Percentiles rank a stretch among this genome's conserved stretches.
Evolutionary conservation across 1,139 yeast species (phyloP).

Genomic region (Geotrichum phurueaensis): DNA sequence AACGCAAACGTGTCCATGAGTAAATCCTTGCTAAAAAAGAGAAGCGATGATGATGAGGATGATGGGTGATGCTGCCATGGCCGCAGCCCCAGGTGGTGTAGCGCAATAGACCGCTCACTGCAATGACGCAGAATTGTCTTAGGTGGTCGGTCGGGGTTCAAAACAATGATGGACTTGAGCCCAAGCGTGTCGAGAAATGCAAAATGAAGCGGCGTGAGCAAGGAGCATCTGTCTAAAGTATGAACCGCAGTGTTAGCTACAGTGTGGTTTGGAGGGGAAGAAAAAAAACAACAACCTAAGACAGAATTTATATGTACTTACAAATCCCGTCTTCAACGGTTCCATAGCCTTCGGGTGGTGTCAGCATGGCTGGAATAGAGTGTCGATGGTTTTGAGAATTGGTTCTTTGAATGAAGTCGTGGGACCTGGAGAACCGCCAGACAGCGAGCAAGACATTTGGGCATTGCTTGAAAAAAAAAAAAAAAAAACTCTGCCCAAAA

Average conservation of each 20-base stretch:
- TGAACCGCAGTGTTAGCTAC: not conserved
- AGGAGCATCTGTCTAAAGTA: conserved; percentile 43
- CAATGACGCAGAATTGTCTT: conserved; percentile 45
- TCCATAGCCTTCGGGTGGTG: conserved; percentile 58
- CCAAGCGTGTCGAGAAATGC: conserved; percentile 69
- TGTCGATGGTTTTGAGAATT: not conserved
- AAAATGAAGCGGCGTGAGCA: conserved; percentile 62
- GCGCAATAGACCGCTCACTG: conserved; percentile 30
- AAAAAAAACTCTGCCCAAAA: not conserved
- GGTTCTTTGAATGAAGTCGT: too few species aligned
- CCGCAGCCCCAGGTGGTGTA: conserved; percentile 36
- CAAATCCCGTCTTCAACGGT: conserved; percentile 52
- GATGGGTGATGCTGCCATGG: conserved; percentile 30
- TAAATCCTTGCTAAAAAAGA: conserved; percentile 31
- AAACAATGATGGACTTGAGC: conserved; percentile 58
- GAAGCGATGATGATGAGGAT: conserved; percentile 27
- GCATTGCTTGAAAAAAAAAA: not conserved
- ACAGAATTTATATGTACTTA: not conserved
- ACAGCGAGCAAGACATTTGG: too few species aligned
- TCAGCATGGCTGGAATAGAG: conserved; percentile 38
- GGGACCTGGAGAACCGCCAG: too few species aligned
- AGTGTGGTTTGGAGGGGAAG: not conserved
- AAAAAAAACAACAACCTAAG: too few species aligned
- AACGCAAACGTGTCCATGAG: conserved; percentile 37
- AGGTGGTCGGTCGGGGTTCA: conserved; percentile 59